phyloP scores from a whole-genome alignment of 306 rosid genomes.

The Begonia fuchsioides region DNA sequence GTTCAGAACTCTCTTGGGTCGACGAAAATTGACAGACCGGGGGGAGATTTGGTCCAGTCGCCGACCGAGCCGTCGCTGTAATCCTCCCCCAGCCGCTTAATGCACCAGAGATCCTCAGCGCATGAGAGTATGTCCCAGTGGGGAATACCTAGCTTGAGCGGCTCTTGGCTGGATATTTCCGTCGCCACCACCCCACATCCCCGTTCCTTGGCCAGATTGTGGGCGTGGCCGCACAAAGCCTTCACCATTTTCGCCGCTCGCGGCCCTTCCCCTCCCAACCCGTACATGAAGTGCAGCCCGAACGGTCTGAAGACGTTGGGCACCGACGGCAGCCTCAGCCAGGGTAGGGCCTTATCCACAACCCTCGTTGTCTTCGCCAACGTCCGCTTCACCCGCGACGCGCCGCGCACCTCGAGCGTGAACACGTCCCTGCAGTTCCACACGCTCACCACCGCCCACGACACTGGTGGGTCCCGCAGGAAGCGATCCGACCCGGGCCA shows the following conservation, averaged over 20 bases:
- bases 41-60: slow-evolving; percentile 86
- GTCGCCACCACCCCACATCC: slow-evolving; percentile 73
- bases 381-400: slow-evolving; percentile 32
- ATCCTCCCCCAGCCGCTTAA: slow-evolving; percentile 65
- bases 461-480: slow-evolving; percentile 41
- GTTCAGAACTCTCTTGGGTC: slow-evolving; percentile 76
- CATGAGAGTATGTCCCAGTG: slow-evolving; percentile 83
- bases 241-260: slow-evolving; percentile 37
- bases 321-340: slow-evolving; percentile 56
- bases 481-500: slow-evolving; percentile 61
- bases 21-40: slow-evolving; percentile 72
- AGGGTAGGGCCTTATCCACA: slow-evolving; percentile 60
- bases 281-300: slow-evolving; percentile 67
- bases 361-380: slow-evolving; percentile 57
- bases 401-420: slow-evolving; percentile 65
- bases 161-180: slow-evolving; percentile 62
- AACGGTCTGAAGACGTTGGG: slow-evolving; percentile 70
- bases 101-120: slow-evolving; percentile 80
- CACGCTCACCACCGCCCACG: slow-evolving; percentile 80
- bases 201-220: slow-evolving; percentile 54
- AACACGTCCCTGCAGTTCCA: slow-evolving; percentile 84
- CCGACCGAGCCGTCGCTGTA: slow-evolving; percentile 79
- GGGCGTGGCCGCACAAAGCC: slow-evolving; percentile 54
- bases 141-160: slow-evolving; percentile 48
- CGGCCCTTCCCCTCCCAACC: slow-evolving; percentile 75